Percentiles rank a stretch among this genome's conserved stretches.
These are phyloP conservation scores for Suhomyces ambrosiae DNA, from an alignment of 1,139 yeast species.

Conservation along the genomic window DNA sequence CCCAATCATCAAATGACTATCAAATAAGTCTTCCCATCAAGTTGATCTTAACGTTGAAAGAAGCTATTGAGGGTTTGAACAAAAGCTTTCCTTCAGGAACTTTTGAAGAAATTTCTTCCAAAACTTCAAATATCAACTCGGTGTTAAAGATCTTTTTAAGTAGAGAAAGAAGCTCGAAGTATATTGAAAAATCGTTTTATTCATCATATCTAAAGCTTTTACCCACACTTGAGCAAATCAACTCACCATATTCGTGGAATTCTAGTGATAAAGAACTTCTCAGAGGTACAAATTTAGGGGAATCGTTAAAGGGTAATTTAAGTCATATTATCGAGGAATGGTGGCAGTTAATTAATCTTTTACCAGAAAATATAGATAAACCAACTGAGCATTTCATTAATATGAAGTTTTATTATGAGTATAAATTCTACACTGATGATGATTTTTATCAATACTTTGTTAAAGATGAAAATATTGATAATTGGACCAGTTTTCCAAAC, in stretches of 20 bases:
- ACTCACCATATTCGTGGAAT: slow-evolving; percentile 68
- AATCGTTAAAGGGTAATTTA: slow-evolving; percentile 40
- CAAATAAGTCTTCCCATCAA: slow-evolving; percentile 38
- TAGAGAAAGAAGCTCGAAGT: slow-evolving; percentile 26
- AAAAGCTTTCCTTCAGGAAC: slow-evolving; percentile 14
- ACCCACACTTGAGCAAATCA: slow-evolving; percentile 52
- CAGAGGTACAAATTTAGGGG: slow-evolving; percentile 64
- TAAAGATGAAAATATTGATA: slow-evolving; percentile 24
- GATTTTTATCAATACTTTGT: slow-evolving; percentile 35
- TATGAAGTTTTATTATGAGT: slow-evolving; percentile 51
- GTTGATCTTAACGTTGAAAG: slow-evolving; percentile 41
- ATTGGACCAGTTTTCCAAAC: slow-evolving; percentile 66
- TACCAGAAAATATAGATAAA: slow-evolving; percentile 36
- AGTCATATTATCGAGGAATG: slow-evolving; percentile 50
- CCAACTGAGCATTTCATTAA: slow-evolving; percentile 43
- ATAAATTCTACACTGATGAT: slow-evolving; percentile 45
- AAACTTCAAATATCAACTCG: slow-evolving; percentile 37
- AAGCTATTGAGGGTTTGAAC: slow-evolving; percentile 38
- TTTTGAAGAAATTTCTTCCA: slow-evolving; percentile 22
- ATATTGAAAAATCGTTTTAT: slow-evolving; percentile 27
- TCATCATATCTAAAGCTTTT: slow-evolving; percentile 59
- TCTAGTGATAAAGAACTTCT: slow-evolving; percentile 51
- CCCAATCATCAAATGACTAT: slow-evolving; percentile 9
- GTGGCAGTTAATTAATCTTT: slow-evolving; percentile 43
- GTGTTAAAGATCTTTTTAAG: slow-evolving; percentile 53